phyloP scores from a whole-genome alignment of 1,284 basidiomycete genomes.

The Ustilago xerochloae region DNA sequence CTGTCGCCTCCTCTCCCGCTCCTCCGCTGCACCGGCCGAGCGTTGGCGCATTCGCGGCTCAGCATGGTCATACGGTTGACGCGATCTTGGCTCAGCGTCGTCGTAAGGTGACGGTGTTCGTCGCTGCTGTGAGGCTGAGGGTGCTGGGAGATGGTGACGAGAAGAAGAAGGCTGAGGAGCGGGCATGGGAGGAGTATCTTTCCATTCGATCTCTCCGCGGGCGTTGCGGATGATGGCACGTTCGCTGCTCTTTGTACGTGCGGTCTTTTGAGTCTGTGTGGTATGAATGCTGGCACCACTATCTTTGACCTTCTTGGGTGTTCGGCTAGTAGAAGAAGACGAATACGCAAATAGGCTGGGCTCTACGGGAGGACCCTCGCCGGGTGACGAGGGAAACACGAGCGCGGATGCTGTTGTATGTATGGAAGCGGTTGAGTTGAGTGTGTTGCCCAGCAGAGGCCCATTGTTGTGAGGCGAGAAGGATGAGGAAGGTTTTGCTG shows the following conservation, averaged over 20 bases:
- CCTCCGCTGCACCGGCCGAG: slow-evolving; percentile 14
- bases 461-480: neutral
- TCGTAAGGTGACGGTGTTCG: slow-evolving; percentile 24
- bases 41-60: slow-evolving; percentile 14
- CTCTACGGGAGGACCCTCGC: slow-evolving; percentile 31
- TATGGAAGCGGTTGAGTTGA: slow-evolving; percentile 12
- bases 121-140: slow-evolving; percentile 3
- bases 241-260: slow-evolving; percentile 26
- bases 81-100: neutral
- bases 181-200: slow-evolving; percentile 20
- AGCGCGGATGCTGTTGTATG: slow-evolving; percentile 2
- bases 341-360: slow-evolving; percentile 48
- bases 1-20: slow-evolving; percentile 15
- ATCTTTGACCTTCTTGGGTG: slow-evolving; percentile 31
- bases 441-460: slow-evolving; percentile 29
- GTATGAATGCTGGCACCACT: slow-evolving; percentile 32
- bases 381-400: slow-evolving; percentile 10
- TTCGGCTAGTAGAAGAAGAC: slow-evolving; percentile 1
- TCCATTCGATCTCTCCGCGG: slow-evolving; percentile 53
- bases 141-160: neutral
- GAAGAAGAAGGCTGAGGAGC: slow-evolving; percentile 8
- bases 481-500: slow-evolving; percentile 2
- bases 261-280: slow-evolving; percentile 15
- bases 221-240: slow-evolving; percentile 42
- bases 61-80: slow-evolving; percentile 9